Percentiles rank a stretch among this genome's conserved stretches.
Evolutionary conservation across 1,284 basidiomycete species (phyloP).

Genomic region (Grifola frondosa): DNA sequence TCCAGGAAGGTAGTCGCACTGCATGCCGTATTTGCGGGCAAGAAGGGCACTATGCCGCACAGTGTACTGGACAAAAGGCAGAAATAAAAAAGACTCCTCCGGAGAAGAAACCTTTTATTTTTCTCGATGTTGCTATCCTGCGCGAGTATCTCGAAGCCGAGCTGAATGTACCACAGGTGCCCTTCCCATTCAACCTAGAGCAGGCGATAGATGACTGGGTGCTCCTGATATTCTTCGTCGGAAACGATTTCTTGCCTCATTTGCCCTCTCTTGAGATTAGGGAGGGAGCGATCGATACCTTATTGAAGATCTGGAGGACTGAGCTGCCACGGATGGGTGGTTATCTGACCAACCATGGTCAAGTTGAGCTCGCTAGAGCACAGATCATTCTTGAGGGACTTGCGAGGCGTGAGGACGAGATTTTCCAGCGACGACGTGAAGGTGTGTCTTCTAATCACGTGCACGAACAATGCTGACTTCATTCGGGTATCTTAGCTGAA

Average conservation of each 20-base stretch:
- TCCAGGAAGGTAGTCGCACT: constrained; percentile 71
- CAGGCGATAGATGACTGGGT: constrained; percentile 99
- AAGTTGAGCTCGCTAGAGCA: constrained; percentile 82
- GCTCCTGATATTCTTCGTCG: constrained; percentile 98
- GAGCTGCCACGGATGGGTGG: constrained; percentile 95
- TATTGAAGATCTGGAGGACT: constrained; percentile 94
- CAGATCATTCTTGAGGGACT: constrained; percentile 96
- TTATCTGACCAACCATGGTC: constrained; percentile 93
- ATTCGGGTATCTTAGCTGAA: constrained; percentile 61
- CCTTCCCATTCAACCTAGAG: constrained; percentile 94
- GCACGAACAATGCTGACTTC: background rate
- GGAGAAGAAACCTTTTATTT: constrained; percentile 98
- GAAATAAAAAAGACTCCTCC: constrained; percentile 65
- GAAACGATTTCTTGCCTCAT: constrained; percentile 99
- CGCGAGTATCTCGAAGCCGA: constrained; percentile 98
- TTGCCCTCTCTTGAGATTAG: constrained; percentile 97
- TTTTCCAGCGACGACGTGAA: constrained; percentile 91
- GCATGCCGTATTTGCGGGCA: constrained; percentile 93
- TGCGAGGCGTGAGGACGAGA: constrained; percentile 91
- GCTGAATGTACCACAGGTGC: constrained; percentile 74
- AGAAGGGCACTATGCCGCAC: constrained; percentile 91
- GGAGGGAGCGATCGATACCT: constrained; percentile 97
- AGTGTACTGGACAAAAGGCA: constrained; percentile 81
- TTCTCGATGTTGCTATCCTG: constrained; percentile 93
- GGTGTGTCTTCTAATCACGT: constrained; percentile 44